A percentile compares a stretch with the other conserved stretches of the same genome.
phyloP scores from a whole-genome alignment of 257 asterid species.

The Capsicum pubescens region DNA sequence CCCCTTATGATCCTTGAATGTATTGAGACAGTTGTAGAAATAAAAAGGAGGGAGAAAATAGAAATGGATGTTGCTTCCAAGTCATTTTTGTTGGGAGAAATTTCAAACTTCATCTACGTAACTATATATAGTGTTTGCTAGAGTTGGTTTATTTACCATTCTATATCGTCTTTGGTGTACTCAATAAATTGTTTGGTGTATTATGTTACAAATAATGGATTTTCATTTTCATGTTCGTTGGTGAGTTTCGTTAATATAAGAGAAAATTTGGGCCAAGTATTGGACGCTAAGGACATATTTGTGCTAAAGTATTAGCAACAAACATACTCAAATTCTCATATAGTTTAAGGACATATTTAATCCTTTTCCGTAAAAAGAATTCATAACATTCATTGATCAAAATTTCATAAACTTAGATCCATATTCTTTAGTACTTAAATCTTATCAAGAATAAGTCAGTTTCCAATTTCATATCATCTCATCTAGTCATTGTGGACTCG shows the following conservation, averaged over 20 bases:
- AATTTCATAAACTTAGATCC: neutral
- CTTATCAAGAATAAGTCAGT: neutral
- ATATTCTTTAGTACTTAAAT: too few relatives aligned
- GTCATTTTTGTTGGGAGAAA: too few relatives aligned
- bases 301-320: too few relatives aligned
- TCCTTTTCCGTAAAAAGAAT: too few relatives aligned
- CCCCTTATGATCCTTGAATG: neutral
- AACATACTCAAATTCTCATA: too few relatives aligned
- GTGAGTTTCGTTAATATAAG: too few relatives aligned
- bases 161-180: neutral
- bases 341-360: too few relatives aligned
- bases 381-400: neutral
- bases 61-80: neutral
- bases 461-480: neutral
- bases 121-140: neutral
- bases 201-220: neutral
- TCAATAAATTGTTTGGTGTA: neutral
- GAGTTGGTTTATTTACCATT: neutral
- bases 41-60: neutral
- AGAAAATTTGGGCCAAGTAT: too few relatives aligned
- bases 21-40: neutral
- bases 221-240: neutral
- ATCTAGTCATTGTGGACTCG: neutral
- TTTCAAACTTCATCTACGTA: too few relatives aligned
- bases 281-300: too few relatives aligned